Evolutionary conservation across 805 yeast species (phyloP).

Genomic region (Candida broadrunensis): DNA sequence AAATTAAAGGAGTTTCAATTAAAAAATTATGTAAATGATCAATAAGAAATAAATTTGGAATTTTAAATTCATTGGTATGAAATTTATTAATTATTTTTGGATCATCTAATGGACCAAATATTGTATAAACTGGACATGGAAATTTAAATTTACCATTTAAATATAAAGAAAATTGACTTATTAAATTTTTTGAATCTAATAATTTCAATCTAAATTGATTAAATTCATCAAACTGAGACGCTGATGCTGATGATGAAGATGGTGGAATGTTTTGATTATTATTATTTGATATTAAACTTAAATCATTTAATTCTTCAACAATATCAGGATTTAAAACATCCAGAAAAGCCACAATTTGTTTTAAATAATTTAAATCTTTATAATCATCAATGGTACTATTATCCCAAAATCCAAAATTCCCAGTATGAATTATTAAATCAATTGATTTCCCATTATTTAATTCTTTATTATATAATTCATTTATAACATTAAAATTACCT

Average conservation of each 20-base stretch:
- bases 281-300: slow-evolving; percentile 31
- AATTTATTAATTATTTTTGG: slow-evolving; percentile 63
- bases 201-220: slow-evolving; percentile 9
- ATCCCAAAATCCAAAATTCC: slow-evolving; percentile 79
- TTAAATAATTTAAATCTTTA: slow-evolving; percentile 52
- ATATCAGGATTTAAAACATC: slow-evolving; percentile 50
- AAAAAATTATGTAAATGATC: slow-evolving; percentile 54
- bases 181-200: slow-evolving; percentile 2
- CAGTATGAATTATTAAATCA: slow-evolving; percentile 59
- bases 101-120: slow-evolving; percentile 77
- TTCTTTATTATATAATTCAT: slow-evolving; percentile 11
- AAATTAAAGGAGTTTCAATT: slow-evolving; percentile 38
- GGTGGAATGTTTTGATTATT: neutral
- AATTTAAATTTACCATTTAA: slow-evolving; percentile 33
- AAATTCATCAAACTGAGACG: slow-evolving; percentile 5
- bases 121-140: slow-evolving; percentile 69
- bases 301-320: slow-evolving; percentile 49
- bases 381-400: slow-evolving; percentile 48
- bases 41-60: slow-evolving; percentile 58
- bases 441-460: slow-evolving; percentile 7
- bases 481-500: slow-evolving; percentile 21
- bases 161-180: slow-evolving; percentile 19
- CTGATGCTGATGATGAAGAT: neutral
- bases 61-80: slow-evolving; percentile 47
- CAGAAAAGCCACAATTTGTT: slow-evolving; percentile 67